Evolutionary conservation across 768 basidiomycete species (phyloP), one percentile per base, ranked within the genome.

Genomic region (Hypholoma sublateritium): DNA sequence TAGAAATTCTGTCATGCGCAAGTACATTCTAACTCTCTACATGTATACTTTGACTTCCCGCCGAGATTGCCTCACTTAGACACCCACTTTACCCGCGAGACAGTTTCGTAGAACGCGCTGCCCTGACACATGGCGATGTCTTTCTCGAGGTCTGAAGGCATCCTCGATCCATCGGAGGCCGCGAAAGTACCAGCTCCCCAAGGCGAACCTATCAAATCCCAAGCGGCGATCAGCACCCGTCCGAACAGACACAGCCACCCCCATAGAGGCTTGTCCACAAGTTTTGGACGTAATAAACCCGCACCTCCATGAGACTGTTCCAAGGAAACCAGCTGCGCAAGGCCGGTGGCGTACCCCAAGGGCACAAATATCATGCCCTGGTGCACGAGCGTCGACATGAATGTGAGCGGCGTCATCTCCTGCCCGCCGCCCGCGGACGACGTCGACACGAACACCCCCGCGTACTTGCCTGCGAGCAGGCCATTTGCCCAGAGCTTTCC

Each of bases 381-480:
- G 68, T 94, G 91, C 6, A 77, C 68, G 53, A 93, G 65, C 42
- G 87, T 83, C 51, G 81, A 81, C 67, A 91, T 65, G 35, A 74
- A 65, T 51, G 65, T 77, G 35, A 85, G 60, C 45, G 74, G 77
- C 4, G 87, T 89, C 4, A 76, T 58, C 64, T 87, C 88, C 62
- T 94, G 92, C n/a, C 93, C 93, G 57, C 92, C 91, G 53, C 91
- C 91, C 11, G 77, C 83, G n/a, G 78, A 74, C 1, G 79, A 88
- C 0, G 88, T 86, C 21, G 87, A 87, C 47, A 91, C 83, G 74
- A 93, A 94, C 41, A 85, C 72, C 13, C 85, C 79, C 2, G 81
- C 92, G 61, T 83, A 86, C 70, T 95, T 95, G 62, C 92, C 93
- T 16, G 78, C 71, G 50, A 95, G 75, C 1, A 71, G 75, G 19